Evolutionary conservation across 2,329 filamentous ascomycete species (phyloP).

Genomic region (Alternaria hordeiaustralica): DNA sequence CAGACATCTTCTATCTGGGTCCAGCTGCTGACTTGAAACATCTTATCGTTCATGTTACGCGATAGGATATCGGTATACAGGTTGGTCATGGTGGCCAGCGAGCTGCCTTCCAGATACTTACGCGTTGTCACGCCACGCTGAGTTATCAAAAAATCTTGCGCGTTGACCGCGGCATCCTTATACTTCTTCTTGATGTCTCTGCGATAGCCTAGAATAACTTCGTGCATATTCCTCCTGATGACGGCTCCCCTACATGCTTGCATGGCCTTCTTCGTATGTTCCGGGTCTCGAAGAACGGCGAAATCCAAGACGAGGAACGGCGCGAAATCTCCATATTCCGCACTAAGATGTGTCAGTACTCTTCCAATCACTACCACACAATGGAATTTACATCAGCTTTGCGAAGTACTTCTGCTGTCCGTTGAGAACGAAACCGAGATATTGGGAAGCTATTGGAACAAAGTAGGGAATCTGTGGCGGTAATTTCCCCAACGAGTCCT

Average conservation of each 20-base stretch:
- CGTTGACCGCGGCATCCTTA: background rate
- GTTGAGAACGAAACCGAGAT: conserved; percentile 21
- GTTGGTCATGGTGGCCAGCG: conserved; percentile 16
- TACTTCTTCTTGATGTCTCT: conserved; percentile 11
- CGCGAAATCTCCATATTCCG: conserved; percentile 29
- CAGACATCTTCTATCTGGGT: conserved; percentile 40
- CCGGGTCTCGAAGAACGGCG: conserved; percentile 28
- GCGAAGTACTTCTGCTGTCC: conserved; percentile 34
- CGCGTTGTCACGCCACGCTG: conserved; percentile 10
- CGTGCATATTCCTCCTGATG: conserved; percentile 9
- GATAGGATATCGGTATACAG: conserved; percentile 29
- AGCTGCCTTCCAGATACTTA: conserved; percentile 23
- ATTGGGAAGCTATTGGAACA: conserved; percentile 30
- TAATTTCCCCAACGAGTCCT: conserved; percentile 15
- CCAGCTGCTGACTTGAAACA: conserved; percentile 38
- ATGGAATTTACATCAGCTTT: conserved; percentile 27
- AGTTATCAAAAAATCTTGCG: background rate
- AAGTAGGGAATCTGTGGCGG: conserved; percentile 34
- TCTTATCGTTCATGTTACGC: conserved; percentile 35
- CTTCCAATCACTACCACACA: no score
- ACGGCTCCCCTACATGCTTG: conserved; percentile 12
- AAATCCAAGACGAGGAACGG: conserved; percentile 31
- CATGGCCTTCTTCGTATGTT: conserved; percentile 27
- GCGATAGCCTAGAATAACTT: conserved; percentile 23
- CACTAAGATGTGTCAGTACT: conserved; percentile 20